Percentiles rank a stretch among this genome's conserved stretches.
These are phyloP conservation scores for Alternaria tenuissima DNA, from an alignment of 2,329 filamentous ascomycete genomes.

Conservation along the genomic window DNA sequence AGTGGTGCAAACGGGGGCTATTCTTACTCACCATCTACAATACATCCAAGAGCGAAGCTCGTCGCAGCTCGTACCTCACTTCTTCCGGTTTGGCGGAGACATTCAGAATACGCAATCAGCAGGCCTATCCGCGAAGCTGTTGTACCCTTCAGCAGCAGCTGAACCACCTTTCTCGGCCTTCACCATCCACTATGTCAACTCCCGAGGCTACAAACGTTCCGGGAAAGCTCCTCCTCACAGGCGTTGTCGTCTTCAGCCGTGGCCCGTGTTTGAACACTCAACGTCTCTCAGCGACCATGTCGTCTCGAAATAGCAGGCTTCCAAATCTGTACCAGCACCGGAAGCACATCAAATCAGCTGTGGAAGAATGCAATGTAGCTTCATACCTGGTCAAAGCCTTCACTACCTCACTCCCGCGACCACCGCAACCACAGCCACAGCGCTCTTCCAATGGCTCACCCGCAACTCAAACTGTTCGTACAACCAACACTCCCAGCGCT, in stretches of 20 bases:
- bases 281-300: background rate
- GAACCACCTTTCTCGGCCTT: background rate
- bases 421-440: background rate
- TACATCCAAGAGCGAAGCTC: background rate
- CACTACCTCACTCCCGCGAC: background rate
- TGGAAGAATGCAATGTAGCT: background rate
- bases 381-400: background rate
- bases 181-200: background rate
- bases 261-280: background rate
- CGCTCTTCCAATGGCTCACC: background rate
- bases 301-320: background rate
- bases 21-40: background rate
- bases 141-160: background rate
- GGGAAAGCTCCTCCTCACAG: background rate
- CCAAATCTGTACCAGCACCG: background rate
- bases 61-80: background rate
- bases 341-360: background rate
- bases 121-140: background rate
- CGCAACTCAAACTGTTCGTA: background rate
- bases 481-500: background rate
- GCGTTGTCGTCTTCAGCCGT: background rate
- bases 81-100: slow-evolving; percentile 1
- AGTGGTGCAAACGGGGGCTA: slow-evolving; percentile 4
- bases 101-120: background rate
- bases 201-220: background rate